Conservation (phyloP, 257 asterid genomes). For the Linaria vulgaris region DNA sequence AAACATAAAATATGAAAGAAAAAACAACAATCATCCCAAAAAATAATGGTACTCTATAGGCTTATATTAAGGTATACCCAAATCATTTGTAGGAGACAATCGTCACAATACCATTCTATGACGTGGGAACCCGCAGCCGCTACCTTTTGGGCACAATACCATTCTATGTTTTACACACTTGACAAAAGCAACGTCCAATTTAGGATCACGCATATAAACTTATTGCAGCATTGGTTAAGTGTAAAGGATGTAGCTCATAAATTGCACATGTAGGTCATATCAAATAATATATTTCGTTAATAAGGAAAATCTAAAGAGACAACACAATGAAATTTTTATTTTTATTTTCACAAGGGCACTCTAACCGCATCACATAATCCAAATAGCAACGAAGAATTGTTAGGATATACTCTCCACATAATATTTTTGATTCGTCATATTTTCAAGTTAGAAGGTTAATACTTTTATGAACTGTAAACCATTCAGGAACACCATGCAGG, state of each 20-base stretch:
- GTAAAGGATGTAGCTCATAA: conserved; percentile 9
- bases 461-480: background rate
- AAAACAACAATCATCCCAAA: no score
- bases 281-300: conserved; percentile 3
- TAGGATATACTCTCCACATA: background rate
- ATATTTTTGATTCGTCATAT: background rate
- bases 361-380: no score
- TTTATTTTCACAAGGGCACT: background rate
- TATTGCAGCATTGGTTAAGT: background rate
- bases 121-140: no score
- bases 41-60: background rate
- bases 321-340: background rate
- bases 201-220: background rate
- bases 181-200: background rate
- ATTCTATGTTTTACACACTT: conserved; percentile 6
- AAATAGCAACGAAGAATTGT: background rate
- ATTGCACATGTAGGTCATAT: background rate
- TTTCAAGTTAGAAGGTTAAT: background rate
- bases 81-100: background rate
- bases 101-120: background rate
- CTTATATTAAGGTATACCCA: no score
- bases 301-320: background rate
- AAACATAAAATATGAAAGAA: background rate
- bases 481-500: conserved; percentile 11
- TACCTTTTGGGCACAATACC: no score